Base-by-base conservation (phyloP, 2,329 filamentous ascomycete species). In the Spiromastix sp. region DNA sequence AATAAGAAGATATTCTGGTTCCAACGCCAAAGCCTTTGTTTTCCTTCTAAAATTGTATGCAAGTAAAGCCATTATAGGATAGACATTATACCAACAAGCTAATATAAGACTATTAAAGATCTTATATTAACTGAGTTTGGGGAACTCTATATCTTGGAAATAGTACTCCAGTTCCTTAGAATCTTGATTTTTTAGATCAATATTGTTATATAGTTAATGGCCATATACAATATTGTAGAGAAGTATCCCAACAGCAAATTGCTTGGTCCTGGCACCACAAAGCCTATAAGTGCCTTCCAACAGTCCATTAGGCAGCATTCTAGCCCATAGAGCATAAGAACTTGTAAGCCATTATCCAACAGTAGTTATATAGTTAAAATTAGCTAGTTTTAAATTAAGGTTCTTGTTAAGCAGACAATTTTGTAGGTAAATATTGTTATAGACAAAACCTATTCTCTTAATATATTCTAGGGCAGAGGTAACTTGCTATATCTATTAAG, bases 11-110 rank as follows among this genome's bases (percentile, higher is more conserved):
- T 44, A 39, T 42, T 44, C 25, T 42, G 38, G 25, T 30, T 39
- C 32, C n/a, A n/a, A n/a, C 10, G 4, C 18, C 24, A 45, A 37
- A 34, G 37, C 32, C 32, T 41, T 42, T 29, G 39, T 47, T 30
- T 43, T 48, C 32, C 42, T 34, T 18, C 44, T 44, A 26, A 44
- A 41, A 15, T 47, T 39, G 24, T 44, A 48, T 8, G 39, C 46
- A 48, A n/a, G n/a, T n/a, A n/a, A n/a, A n/a, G n/a, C n/a, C n/a
- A n/a, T n/a, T n/a, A n/a, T n/a, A n/a, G n/a, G n/a, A n/a, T n/a
- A n/a, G n/a, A n/a, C n/a, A n/a, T n/a, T n/a, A n/a, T n/a, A n/a
- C n/a, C n/a, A n/a, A 41, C 42, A 48, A 37, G 22, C 27, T 36
- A 34, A 36, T n/a, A 42, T 45, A 18, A 48, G 37, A 15, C 27